These are phyloP conservation scores for Malassezia furfur DNA, from an alignment of 1,284 basidiomycete species.

Conservation along the genomic window DNA sequence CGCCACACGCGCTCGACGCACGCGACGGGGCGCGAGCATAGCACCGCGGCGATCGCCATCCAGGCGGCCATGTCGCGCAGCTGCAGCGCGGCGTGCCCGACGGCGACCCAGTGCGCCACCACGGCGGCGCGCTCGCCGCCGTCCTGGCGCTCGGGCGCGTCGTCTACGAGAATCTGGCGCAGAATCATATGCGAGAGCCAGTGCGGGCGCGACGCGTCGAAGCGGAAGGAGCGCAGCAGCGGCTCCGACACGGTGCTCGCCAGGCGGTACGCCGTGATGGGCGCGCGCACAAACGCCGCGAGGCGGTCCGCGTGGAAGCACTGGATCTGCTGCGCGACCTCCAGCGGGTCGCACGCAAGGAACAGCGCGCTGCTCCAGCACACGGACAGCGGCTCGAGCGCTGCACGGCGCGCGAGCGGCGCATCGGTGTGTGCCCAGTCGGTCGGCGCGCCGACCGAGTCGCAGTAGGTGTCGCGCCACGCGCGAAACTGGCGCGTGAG, in stretches of 20 bases:
- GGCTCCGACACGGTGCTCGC: slow-evolving; percentile 14
- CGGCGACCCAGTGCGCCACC: slow-evolving; percentile 42
- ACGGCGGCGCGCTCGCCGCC: slow-evolving; percentile 28
- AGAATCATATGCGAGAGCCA: slow-evolving; percentile 35
- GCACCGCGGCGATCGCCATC: slow-evolving; percentile 35
- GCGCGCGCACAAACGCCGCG: slow-evolving; percentile 14
- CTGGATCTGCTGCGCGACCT: slow-evolving; percentile 45
- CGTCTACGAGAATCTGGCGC: slow-evolving; percentile 29
- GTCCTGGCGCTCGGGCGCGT: slow-evolving; percentile 13
- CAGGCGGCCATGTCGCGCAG: slow-evolving; percentile 37
- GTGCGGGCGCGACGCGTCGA: slow-evolving; percentile 36
- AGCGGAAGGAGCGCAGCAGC: slow-evolving; percentile 25
- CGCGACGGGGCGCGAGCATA: slow-evolving; percentile 43
- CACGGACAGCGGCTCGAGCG: background rate
- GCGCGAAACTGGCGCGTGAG: slow-evolving; percentile 5
- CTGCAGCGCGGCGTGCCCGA: slow-evolving; percentile 30
- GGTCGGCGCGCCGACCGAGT: background rate
- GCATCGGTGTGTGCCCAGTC: background rate
- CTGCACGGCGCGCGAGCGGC: background rate
- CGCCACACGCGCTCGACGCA: slow-evolving; percentile 40
- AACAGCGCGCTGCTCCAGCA: slow-evolving; percentile 19
- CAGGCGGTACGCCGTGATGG: slow-evolving; percentile 15
- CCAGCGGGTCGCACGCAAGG: slow-evolving; percentile 31
- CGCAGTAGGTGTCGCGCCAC: slow-evolving; percentile 6
- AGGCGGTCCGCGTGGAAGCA: slow-evolving; percentile 33